A percentile compares a stretch with the other conserved stretches of the same genome.
Conservation (phyloP, 2,329 filamentous ascomycete genomes). For the Fusarium sp. region DNA sequence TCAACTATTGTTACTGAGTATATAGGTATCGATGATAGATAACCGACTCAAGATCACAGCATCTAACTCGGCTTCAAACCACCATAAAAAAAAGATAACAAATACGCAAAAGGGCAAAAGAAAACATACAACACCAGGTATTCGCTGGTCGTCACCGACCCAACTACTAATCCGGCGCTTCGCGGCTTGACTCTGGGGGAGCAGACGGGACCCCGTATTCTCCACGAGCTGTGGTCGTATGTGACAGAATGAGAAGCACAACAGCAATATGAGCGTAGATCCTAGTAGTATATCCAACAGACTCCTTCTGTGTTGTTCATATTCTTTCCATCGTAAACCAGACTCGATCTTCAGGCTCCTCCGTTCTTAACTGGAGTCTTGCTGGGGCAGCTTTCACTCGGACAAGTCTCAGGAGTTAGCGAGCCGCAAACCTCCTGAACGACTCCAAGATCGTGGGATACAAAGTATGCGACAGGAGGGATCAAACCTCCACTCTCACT, state of each 20-base stretch:
- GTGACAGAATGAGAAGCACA: background rate
- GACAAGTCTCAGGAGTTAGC: background rate
- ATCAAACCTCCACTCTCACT: background rate
- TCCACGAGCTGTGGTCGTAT: slow-evolving; percentile 34
- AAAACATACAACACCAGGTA: slow-evolving; percentile 31
- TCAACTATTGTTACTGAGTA: too few species aligned
- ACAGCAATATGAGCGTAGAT: background rate
- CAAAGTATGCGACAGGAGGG: background rate
- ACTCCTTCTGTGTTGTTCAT: too few species aligned
- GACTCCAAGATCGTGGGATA: background rate
- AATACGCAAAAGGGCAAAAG: background rate
- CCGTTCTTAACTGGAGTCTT: background rate
- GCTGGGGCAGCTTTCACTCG: background rate
- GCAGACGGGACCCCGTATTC: slow-evolving; percentile 32
- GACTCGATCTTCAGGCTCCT: too few species aligned
- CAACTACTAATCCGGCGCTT: slow-evolving; percentile 33
- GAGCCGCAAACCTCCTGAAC: background rate
- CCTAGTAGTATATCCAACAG: too few species aligned
- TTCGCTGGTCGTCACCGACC: slow-evolving; percentile 35
- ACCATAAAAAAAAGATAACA: background rate
- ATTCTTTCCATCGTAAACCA: too few species aligned
- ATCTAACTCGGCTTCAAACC: background rate
- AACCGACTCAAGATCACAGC: background rate
- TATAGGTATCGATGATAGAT: background rate
- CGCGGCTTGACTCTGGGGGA: slow-evolving; percentile 29